Conservation (phyloP, 192 early-diverging fungal genomes). For the Chytriomyces hyalinus region DNA sequence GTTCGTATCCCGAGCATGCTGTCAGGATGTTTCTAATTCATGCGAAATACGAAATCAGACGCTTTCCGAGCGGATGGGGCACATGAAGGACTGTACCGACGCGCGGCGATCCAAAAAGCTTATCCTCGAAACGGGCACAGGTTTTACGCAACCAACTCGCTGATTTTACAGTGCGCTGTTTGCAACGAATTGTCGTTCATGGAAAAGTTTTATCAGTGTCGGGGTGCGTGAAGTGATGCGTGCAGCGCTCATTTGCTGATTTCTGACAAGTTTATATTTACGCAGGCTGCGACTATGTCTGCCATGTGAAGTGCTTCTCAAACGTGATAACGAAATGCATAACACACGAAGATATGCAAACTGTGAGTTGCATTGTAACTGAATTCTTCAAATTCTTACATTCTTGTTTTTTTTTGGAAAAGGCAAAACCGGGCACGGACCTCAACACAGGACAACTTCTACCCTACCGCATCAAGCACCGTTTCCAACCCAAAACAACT, state of each 20-base stretch:
- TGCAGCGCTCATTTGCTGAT: neutral
- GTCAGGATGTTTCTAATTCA: neutral
- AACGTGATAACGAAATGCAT: conserved; percentile 95
- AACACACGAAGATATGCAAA: conserved; percentile 41
- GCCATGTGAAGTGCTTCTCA: conserved; percentile 84
- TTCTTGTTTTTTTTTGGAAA: neutral
- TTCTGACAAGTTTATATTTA: neutral
- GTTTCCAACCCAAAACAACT: conserved; percentile 82
- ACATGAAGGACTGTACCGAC: conserved; percentile 41
- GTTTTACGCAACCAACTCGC: conserved; percentile 85
- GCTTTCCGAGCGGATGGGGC: conserved; percentile 37
- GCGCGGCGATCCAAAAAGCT: conserved; percentile 56
- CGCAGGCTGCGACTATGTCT: conserved; percentile 85
- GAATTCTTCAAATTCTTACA: no score
- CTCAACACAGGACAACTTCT: conserved; percentile 71
- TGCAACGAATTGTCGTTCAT: conserved; percentile 89
- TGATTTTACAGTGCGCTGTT: conserved; percentile 93
- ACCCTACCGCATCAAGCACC: conserved; percentile 94
- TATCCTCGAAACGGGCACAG: conserved; percentile 82
- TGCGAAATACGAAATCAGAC: conserved; percentile 1
- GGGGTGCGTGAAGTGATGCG: conserved; percentile 55
- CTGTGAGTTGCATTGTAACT: neutral
- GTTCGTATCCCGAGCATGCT: conserved; percentile 39
- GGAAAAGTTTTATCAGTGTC: conserved; percentile 83
- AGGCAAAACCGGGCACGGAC: conserved; percentile 58